Evolutionary conservation across 768 basidiomycete species (phyloP), one percentile per base, ranked within the genome.

Genomic region (Rhodosporidiobolus sp.): DNA sequence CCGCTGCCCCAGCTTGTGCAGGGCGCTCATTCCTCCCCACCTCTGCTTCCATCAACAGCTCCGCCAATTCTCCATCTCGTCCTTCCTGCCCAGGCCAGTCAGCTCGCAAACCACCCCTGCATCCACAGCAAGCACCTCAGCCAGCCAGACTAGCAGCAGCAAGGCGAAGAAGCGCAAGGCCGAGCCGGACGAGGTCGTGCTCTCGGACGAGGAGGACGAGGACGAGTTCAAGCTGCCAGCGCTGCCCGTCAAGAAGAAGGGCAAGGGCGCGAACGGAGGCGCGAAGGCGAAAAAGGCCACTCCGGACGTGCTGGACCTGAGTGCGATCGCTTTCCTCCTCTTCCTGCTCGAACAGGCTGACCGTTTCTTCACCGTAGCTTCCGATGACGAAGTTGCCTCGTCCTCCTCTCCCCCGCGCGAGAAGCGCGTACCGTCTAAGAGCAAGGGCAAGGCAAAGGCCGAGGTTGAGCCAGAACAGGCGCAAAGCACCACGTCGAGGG

Each of bases 11-110:
- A 20, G 24, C 32, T 30, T 24, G 11, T 32, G 30, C n/a, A n/a
- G n/a, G n/a, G n/a, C n/a, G n/a, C 62, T 52, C 34, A 24, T 10
- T 7, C 30, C 45, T 0, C 46, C 46, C 30, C 20, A 17, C n/a
- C n/a, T 24, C 34, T 6, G 4, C 46, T n/a, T 30, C 3, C 59
- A 4, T 1, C 2, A 19, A 2, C 20, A 38, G n/a, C 30, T 45
- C n/a, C 10, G 20, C 22, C 65, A 67, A 22, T 72, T 72, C 61
- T 32, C 38, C n/a, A 72, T 72, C 61, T 63, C 70, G 38, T 67
- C 65, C 20, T 72, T 72, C 70, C 49, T 72, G 28, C 70, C 70
- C 3, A 52, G n/a, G 59, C 30, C 4, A 7, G 34, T 46, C 30
- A 50, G n/a, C 3, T 12, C 30, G 8, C 14, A 38, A 19, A 2